Percentiles rank a stretch among this genome's conserved stretches.
Evolutionary conservation across 768 basidiomycete genomes (phyloP).

Genomic region (Lanmaoa pseudosensibilis): DNA sequence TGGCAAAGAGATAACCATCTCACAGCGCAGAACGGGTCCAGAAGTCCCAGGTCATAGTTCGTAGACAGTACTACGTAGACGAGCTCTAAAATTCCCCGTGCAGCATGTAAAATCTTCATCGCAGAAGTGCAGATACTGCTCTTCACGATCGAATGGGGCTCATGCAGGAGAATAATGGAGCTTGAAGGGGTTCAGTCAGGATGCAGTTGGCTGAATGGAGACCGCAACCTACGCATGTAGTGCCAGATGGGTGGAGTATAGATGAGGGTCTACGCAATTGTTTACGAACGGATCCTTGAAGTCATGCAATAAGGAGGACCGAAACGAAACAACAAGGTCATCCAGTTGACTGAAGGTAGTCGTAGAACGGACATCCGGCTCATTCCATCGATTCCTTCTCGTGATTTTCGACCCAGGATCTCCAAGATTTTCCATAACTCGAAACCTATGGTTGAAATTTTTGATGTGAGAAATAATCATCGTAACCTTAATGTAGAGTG

Average conservation of each 20-base stretch:
- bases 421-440: slow-evolving; percentile 58
- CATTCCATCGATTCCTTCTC: slow-evolving; percentile 36
- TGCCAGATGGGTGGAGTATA: slow-evolving; percentile 43
- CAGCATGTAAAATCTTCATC: slow-evolving; percentile 63
- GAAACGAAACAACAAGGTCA: slow-evolving; percentile 54
- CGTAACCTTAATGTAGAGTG: slow-evolving; percentile 66
- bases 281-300: slow-evolving; percentile 52
- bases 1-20: slow-evolving; percentile 19
- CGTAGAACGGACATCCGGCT: slow-evolving; percentile 59
- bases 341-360: slow-evolving; percentile 66
- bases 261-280: slow-evolving; percentile 58
- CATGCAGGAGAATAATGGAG: slow-evolving; percentile 68
- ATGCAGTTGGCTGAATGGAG: slow-evolving; percentile 37
- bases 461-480: slow-evolving; percentile 64
- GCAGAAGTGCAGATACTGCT: slow-evolving; percentile 64
- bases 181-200: slow-evolving; percentile 38
- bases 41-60: slow-evolving; percentile 66
- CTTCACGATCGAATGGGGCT: slow-evolving; percentile 67
- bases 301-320: slow-evolving; percentile 56
- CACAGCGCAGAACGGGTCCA: slow-evolving; percentile 72
- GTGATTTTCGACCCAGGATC: slow-evolving; percentile 39
- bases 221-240: slow-evolving; percentile 32
- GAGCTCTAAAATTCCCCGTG: slow-evolving; percentile 64
- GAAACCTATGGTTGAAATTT: slow-evolving; percentile 66
- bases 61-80: slow-evolving; percentile 68